Percentiles rank a stretch among this genome's conserved stretches.
These are phyloP conservation scores for Oxalis stricta DNA, from an alignment of 441 rosid species.

Conservation along the genomic window DNA sequence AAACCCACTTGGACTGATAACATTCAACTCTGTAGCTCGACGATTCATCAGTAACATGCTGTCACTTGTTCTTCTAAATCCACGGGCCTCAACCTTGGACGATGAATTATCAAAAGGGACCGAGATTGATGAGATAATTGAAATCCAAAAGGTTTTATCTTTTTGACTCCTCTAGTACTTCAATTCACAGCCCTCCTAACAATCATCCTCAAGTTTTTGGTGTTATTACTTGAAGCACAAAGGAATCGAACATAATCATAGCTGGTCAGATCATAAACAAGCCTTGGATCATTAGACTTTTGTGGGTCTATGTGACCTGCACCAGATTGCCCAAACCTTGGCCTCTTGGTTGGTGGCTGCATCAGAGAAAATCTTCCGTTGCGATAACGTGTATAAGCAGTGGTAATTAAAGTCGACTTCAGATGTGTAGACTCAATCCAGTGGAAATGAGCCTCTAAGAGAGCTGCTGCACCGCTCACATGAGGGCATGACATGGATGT, in stretches of 20 bases:
- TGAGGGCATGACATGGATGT: conserved; percentile 26
- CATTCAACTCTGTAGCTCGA: neutral
- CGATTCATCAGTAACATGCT: neutral
- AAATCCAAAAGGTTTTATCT: conserved; percentile 10
- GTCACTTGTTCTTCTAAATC: conserved; percentile 11
- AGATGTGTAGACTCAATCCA: conserved; percentile 23
- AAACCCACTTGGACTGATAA: neutral
- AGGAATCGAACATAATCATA: conserved; percentile 20
- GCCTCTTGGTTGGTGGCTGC: neutral
- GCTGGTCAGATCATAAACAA: conserved; percentile 14
- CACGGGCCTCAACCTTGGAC: neutral
- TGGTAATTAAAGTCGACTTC: conserved; percentile 23
- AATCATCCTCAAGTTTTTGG: conserved; percentile 3
- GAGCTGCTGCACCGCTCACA: conserved; percentile 20
- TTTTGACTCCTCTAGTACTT: neutral
- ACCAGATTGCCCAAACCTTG: conserved; percentile 8
- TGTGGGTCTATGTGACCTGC: conserved; percentile 23
- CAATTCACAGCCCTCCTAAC: conserved; percentile 9
- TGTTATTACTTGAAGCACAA: conserved; percentile 13
- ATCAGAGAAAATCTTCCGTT: conserved; percentile 4
- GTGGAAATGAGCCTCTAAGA: conserved; percentile 12
- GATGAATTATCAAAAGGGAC: conserved; percentile 7
- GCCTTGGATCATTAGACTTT: conserved; percentile 21
- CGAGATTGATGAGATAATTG: conserved; percentile 21
- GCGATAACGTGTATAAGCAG: conserved; percentile 11